phyloP scores from a whole-genome alignment of 345 rosid species.

The Crucihimalaya himalaica region DNA sequence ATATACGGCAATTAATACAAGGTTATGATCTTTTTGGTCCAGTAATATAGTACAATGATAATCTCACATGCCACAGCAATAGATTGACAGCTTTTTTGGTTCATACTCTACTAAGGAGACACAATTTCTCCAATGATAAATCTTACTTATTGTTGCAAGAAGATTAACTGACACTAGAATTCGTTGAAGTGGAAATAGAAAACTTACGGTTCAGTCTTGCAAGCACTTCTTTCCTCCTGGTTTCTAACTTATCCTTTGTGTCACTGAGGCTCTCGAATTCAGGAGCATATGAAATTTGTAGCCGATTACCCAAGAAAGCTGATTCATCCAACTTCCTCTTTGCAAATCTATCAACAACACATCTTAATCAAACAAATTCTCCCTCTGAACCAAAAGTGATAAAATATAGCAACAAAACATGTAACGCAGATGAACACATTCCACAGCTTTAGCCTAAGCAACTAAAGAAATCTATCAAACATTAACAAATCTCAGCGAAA shows the following conservation, averaged over 20 bases:
- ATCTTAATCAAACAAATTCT: background rate
- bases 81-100: background rate
- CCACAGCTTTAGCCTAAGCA: background rate
- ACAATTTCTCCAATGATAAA: conserved; percentile 9
- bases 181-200: background rate
- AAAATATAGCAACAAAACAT: conserved; percentile 10
- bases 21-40: too few species aligned
- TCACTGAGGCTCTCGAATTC: conserved; percentile 71
- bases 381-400: background rate
- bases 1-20: too few species aligned
- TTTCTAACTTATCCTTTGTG: conserved; percentile 79
- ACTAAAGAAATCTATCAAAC: background rate
- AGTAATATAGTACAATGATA: background rate
- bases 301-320: conserved; percentile 67
- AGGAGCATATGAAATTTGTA: conserved; percentile 79
- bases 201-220: conserved; percentile 63
- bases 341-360: conserved; percentile 60
- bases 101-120: background rate
- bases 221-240: conserved; percentile 73
- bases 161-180: background rate
- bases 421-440: background rate
- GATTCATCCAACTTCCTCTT: conserved; percentile 87
- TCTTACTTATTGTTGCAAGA: conserved; percentile 17
- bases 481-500: background rate
- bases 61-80: background rate